phyloP scores from a whole-genome alignment of 768 basidiomycete genomes.

The Naematelia aurantialba region DNA sequence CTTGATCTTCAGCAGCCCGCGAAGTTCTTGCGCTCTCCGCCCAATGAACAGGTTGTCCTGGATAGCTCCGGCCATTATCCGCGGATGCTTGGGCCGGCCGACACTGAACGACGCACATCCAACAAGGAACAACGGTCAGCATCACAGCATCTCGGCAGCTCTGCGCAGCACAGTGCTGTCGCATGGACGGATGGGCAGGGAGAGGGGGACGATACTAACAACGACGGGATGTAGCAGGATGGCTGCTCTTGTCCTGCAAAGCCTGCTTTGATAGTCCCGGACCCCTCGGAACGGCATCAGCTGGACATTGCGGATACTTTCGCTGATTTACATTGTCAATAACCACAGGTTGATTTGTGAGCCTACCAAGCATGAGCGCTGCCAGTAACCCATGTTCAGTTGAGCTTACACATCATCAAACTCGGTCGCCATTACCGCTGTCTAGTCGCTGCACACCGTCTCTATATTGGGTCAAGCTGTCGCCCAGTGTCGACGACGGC shows the following conservation, averaged over 20 bases:
- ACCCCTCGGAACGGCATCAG: constrained; percentile 62
- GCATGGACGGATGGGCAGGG: not conserved
- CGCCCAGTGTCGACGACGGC: not conserved
- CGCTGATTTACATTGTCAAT: constrained; percentile 81
- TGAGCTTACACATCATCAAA: constrained; percentile 48
- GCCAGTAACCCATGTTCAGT: not conserved
- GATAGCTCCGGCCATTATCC: constrained; percentile 88
- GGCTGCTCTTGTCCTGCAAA: constrained; percentile 99
- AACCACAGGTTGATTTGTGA: constrained; percentile 97
- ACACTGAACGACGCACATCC: too few species aligned
- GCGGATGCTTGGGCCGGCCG: constrained; percentile 93
- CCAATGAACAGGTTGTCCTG: constrained; percentile 98
- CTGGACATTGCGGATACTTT: not conserved
- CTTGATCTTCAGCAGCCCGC: constrained; percentile 93
- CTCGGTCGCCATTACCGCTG: constrained; percentile 44
- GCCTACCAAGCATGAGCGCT: constrained; percentile 37
- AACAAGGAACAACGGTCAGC: too few species aligned
- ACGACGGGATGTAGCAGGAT: constrained; percentile 98
- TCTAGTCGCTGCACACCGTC: not conserved
- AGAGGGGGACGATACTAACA: constrained; percentile 60
- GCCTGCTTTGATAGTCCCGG: constrained; percentile 96
- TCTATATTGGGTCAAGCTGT: not conserved
- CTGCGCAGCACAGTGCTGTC: too few species aligned
- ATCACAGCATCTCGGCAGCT: too few species aligned
- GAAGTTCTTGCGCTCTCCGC: constrained; percentile 86